Evolutionary conservation across 2,329 filamentous ascomycete species (phyloP).

Genomic region (Talaromyces sp.): DNA sequence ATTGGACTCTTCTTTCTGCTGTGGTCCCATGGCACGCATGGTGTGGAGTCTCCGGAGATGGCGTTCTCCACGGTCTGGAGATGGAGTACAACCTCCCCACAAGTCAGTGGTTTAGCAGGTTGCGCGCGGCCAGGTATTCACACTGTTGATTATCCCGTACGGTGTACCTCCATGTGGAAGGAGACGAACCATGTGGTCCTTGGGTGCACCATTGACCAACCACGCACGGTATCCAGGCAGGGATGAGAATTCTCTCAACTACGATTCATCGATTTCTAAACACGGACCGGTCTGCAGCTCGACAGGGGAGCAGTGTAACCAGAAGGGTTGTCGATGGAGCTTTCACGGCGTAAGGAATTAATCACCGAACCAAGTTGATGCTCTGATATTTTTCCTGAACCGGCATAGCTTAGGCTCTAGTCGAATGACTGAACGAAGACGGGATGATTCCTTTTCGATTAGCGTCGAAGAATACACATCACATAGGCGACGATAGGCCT

Average conservation of each 20-base stretch:
- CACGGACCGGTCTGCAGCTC: slow-evolving; percentile 1
- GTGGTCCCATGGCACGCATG: slow-evolving; percentile 13
- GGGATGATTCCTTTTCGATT: slow-evolving; percentile 1
- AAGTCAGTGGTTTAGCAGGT: slow-evolving; percentile 5
- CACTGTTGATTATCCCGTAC: background rate
- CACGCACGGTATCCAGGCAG: background rate
- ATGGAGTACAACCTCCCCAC: slow-evolving; percentile 5
- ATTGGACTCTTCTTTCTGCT: background rate
- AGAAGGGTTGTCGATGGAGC: background rate
- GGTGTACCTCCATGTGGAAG: slow-evolving; percentile 10
- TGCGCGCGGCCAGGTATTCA: slow-evolving; percentile 2
- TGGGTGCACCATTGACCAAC: slow-evolving; percentile 5
- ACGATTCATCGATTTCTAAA: background rate
- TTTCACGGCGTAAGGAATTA: background rate
- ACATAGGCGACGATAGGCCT: background rate
- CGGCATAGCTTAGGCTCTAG: background rate
- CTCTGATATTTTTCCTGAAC: background rate
- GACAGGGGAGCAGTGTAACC: slow-evolving; percentile 4
- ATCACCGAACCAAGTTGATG: background rate
- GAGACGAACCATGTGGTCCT: slow-evolving; percentile 9
- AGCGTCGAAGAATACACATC: background rate
- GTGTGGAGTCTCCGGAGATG: slow-evolving; percentile 12
- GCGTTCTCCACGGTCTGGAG: slow-evolving; percentile 4
- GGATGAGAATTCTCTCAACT: slow-evolving; percentile 1
- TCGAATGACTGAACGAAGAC: slow-evolving; percentile 1